Percentiles rank a stretch among this genome's conserved stretches.
Conservation (phyloP, 1,284 basidiomycete species). For the Phellopilus nigrolimitatus region DNA sequence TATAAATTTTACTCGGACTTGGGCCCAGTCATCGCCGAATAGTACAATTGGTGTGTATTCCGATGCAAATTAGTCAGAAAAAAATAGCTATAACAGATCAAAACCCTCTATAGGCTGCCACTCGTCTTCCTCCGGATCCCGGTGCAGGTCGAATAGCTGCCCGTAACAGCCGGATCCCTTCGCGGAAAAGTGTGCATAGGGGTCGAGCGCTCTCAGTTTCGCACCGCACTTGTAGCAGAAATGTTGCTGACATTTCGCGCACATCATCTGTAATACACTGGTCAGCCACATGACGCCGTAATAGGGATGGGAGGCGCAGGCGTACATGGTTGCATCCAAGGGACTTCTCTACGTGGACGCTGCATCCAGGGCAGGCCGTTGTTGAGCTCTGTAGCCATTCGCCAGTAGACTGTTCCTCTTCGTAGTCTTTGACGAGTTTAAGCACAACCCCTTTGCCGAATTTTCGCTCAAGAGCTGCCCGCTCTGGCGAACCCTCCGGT, state of each 20-base stretch:
- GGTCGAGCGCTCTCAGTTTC: constrained; percentile 45
- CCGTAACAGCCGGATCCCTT: constrained; percentile 52
- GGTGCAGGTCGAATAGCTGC: constrained; percentile 58
- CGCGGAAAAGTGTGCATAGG: constrained; percentile 67
- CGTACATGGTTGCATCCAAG: constrained; percentile 73
- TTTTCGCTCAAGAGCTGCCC: constrained; percentile 48
- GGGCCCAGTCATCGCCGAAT: not conserved
- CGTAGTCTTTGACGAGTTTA: constrained; percentile 50
- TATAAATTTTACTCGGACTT: not conserved
- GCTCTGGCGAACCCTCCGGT: constrained; percentile 43
- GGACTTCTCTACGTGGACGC: constrained; percentile 67
- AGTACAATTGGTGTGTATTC: not conserved
- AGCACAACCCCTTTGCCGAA: constrained; percentile 57
- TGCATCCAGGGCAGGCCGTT: constrained; percentile 67
- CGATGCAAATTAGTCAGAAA: not conserved
- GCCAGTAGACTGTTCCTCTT: constrained; percentile 64
- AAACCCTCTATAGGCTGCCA: constrained; percentile 50
- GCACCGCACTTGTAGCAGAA: constrained; percentile 76
- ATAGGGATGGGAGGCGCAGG: constrained; percentile 17
- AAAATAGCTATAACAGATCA: constrained; percentile 25
- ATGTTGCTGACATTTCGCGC: constrained; percentile 60
- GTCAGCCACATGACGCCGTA: not conserved
- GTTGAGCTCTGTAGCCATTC: constrained; percentile 61
- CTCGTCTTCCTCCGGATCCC: constrained; percentile 35
- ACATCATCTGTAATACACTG: constrained; percentile 59